Base-by-base conservation (phyloP, 495 filamentous ascomycete species). In the Rhypophila decipiens region DNA sequence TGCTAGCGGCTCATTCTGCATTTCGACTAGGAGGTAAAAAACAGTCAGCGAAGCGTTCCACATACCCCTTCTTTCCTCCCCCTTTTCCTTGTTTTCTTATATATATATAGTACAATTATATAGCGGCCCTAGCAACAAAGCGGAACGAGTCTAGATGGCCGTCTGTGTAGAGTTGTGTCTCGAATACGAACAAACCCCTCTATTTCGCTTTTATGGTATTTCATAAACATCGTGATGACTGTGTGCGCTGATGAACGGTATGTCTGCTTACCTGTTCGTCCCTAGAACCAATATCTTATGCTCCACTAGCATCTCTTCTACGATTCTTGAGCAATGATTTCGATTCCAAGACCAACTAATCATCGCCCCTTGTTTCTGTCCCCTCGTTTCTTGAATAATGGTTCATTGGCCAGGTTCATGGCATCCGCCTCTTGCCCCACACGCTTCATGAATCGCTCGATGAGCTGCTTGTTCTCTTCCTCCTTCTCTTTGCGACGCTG, bases 391-490 rank as follows among this genome's bases (percentile, higher is more conserved):
- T 17, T 38, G 22, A 58, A 60, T 5, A 55, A 38, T 20, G 59
- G 57, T 41, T 73, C 70, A 43, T 75, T 71, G 43, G 68, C 61
- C 24, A 85, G 65, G 59, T 96, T 96, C 87, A 95, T 87, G 19
- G 78, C 83, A 46, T 94, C 88, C 5, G 87, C 91, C 69, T 96
- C 90, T 63, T 80, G 73, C 5, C 81, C 83, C 74, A 90, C 88
- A 49, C 86, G 75, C 50, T 76, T 78, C 88, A 97, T 93, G 87
- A 87, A 96, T 38, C 91, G 77, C 57, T 90, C 83, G 43, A 96
- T 80, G 29, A 96, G 71, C 39, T 96, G 86, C 57, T 87, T 77
- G 57, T 97, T 96, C 59, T 97, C 91, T n/a, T 71, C 73, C 59
- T 80, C 70, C 46, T 94, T 68, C 56, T 80, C 82, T 51, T 76